Percentiles rank a stretch among this genome's conserved stretches.
Evolutionary conservation across 805 yeast species (phyloP).

Genomic region (Metschnikowia arizonensis): DNA sequence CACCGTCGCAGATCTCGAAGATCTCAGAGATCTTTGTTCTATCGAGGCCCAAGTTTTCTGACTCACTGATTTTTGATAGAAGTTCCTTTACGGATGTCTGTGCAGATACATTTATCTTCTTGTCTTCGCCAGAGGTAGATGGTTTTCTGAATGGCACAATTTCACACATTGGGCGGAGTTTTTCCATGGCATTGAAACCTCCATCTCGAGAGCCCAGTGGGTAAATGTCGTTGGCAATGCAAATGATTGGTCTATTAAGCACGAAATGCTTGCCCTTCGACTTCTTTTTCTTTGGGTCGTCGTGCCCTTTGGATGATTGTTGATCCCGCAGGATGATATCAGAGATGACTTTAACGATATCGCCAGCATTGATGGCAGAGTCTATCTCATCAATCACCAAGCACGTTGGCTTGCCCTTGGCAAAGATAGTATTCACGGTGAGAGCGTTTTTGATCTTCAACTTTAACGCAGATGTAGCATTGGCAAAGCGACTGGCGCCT

Average conservation of each 20-base stretch:
- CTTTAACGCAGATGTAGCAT: slow-evolving; percentile 30
- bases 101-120: slow-evolving; percentile 25
- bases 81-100: slow-evolving; percentile 35
- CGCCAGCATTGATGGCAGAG: slow-evolving; percentile 33
- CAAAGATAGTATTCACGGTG: slow-evolving; percentile 52
- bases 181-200: slow-evolving; percentile 57
- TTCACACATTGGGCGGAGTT: slow-evolving; percentile 69
- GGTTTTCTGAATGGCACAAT: slow-evolving; percentile 64
- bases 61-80: slow-evolving; percentile 45
- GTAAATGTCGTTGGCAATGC: slow-evolving; percentile 86
- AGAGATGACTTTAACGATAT: slow-evolving; percentile 45
- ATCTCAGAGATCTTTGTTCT: slow-evolving; percentile 57
- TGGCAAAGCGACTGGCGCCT: slow-evolving; percentile 18
- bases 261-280: slow-evolving; percentile 33
- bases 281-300: slow-evolving; percentile 18
- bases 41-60: slow-evolving; percentile 50
- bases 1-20: slow-evolving; percentile 71
- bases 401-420: slow-evolving; percentile 74
- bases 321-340: slow-evolving; percentile 58
- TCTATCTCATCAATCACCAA: slow-evolving; percentile 88
- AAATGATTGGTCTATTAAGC: slow-evolving; percentile 79
- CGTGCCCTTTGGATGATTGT: slow-evolving; percentile 3
- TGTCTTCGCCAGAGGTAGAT: slow-evolving; percentile 18
- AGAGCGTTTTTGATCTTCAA: slow-evolving; percentile 50
- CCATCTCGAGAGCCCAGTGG: slow-evolving; percentile 21